Conservation (phyloP, 345 rosid species). For the Eucalyptus globulus region DNA sequence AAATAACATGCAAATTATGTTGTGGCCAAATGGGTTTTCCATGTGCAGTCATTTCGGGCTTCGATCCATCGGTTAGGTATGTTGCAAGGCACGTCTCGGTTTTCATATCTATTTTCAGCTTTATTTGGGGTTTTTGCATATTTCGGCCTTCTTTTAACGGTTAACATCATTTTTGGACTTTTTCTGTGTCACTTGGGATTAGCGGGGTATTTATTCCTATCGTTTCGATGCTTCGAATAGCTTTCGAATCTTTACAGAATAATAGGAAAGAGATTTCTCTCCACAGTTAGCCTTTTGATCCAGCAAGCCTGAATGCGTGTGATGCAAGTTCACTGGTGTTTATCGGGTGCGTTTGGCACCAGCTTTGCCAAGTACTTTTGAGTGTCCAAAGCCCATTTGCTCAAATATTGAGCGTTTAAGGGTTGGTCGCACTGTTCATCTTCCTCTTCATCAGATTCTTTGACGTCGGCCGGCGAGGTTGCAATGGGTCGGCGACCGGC, state of each 20-base stretch:
- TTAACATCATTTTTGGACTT: background rate
- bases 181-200: rapidly evolving
- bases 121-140: rapidly evolving
- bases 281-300: background rate
- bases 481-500: no score
- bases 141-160: background rate
- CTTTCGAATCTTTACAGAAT: background rate
- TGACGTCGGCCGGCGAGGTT: no score
- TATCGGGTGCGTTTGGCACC: no score
- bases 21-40: background rate
- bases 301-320: background rate
- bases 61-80: background rate
- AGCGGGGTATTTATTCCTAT: background rate
- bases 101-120: background rate
- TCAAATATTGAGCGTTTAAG: no score
- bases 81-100: background rate
- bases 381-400: no score
- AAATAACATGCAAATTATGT: background rate
- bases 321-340: background rate
- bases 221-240: background rate
- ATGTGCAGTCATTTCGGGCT: background rate
- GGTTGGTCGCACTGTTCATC: no score
- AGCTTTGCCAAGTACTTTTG: no score
- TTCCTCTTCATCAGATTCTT: no score
- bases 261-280: background rate